phyloP scores from a whole-genome alignment of 2,329 filamentous ascomycete genomes.

The Lachnellula subtilissima region DNA sequence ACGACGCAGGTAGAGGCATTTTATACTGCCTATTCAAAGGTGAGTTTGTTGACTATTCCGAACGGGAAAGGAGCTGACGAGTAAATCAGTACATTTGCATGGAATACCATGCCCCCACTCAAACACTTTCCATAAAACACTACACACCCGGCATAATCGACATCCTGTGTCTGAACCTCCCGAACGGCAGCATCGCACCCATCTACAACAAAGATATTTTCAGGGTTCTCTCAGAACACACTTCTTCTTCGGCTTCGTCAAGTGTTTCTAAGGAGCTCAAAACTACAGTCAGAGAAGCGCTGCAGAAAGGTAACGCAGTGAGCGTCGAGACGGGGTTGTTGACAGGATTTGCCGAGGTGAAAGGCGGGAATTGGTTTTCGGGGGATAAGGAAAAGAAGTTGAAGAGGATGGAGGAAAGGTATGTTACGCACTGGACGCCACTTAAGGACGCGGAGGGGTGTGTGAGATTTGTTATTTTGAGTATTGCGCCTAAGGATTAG shows the following conservation, averaged over 20 bases:
- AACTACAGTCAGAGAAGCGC: constrained; percentile 37
- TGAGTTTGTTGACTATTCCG: constrained; percentile 10
- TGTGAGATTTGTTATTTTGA: constrained; percentile 33
- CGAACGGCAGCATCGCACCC: constrained; percentile 30
- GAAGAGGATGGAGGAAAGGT: constrained; percentile 24
- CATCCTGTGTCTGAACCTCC: constrained; percentile 40
- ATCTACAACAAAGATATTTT: constrained; percentile 49
- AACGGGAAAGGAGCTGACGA: background rate
- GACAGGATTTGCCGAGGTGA: constrained; percentile 23
- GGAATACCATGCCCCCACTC: constrained; percentile 26
- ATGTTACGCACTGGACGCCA: constrained; percentile 39
- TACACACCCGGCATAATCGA: constrained; percentile 44
- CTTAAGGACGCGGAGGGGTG: constrained; percentile 36
- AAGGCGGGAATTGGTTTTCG: constrained; percentile 13
- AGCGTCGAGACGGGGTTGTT: constrained; percentile 27
- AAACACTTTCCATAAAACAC: constrained; percentile 39
- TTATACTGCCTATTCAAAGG: constrained; percentile 42
- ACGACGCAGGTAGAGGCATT: constrained; percentile 37
- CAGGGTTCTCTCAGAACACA: constrained; percentile 45
- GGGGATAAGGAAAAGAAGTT: constrained; percentile 5
- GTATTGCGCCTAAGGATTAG: constrained; percentile 25
- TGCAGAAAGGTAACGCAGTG: constrained; percentile 22
- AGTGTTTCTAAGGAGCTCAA: constrained; percentile 41
- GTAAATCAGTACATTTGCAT: constrained; percentile 36
- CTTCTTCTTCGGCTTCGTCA: constrained; percentile 31